Evolutionary conservation across 2,329 filamentous ascomycete genomes (phyloP).

Genomic region (Fusarium heterosporum): DNA sequence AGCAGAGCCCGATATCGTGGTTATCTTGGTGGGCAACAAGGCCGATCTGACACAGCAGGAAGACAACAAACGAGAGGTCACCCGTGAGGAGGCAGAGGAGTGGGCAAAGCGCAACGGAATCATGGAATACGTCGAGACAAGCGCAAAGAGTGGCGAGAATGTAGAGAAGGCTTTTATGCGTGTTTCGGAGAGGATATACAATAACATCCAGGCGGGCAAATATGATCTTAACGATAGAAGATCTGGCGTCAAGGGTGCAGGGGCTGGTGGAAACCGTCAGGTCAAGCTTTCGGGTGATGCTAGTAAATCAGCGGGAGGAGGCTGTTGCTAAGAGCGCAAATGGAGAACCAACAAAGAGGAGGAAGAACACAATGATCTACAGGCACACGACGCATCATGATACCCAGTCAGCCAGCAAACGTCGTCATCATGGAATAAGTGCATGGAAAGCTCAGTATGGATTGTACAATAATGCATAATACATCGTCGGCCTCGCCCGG

Average conservation of each 20-base stretch:
- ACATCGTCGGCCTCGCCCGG: conserved; percentile 39
- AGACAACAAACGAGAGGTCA: conserved; percentile 81
- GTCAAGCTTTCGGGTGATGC: conserved; percentile 61
- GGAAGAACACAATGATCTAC: conserved; percentile 30
- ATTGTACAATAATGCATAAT: conserved; percentile 53
- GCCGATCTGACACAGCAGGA: conserved; percentile 75
- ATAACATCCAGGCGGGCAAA: conserved; percentile 94
- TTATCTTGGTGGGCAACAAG: conserved; percentile 96
- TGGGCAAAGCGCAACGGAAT: conserved; percentile 91
- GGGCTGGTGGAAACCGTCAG: conserved; percentile 60
- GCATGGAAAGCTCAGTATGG: conserved; percentile 44
- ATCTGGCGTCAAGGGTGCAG: conserved; percentile 86
- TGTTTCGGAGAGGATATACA: conserved; percentile 94
- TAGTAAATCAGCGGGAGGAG: conserved; percentile 54
- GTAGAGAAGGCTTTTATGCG: conserved; percentile 94
- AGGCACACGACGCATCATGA: conserved; percentile 47
- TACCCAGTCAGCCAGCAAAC: conserved; percentile 47
- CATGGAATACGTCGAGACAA: conserved; percentile 94
- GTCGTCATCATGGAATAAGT: conserved; percentile 43
- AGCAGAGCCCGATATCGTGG: conserved; percentile 93
- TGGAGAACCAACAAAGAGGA: conserved; percentile 16
- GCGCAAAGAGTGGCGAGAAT: conserved; percentile 92
- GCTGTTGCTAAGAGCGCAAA: conserved; percentile 60
- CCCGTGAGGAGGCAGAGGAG: conserved; percentile 82
- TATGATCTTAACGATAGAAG: conserved; percentile 95